phyloP scores from a whole-genome alignment of 139 green algal species.

The Micractinium conductrix region DNA sequence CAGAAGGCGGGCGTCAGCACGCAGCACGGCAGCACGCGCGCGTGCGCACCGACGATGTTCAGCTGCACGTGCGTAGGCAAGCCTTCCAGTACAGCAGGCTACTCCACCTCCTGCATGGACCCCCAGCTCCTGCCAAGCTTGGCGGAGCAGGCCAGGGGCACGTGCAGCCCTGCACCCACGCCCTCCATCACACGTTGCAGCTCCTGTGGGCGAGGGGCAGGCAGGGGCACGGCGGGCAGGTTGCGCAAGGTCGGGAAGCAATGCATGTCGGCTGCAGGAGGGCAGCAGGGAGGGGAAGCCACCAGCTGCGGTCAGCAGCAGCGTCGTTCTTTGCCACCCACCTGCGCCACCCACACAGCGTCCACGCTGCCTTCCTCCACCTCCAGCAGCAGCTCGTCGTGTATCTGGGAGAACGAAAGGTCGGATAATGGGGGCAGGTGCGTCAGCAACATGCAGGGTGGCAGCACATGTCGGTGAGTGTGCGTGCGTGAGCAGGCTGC shows the following conservation, averaged over 20 bases:
- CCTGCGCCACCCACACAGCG: slow-evolving; percentile 16
- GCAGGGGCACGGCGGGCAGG: not conserved
- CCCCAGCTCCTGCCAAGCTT: slow-evolving; percentile 29
- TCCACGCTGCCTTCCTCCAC: not conserved
- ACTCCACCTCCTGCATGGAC: not conserved
- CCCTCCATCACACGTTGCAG: slow-evolving; percentile 22
- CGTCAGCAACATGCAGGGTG: too few species aligned
- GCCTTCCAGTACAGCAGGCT: not conserved
- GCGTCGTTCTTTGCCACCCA: not conserved
- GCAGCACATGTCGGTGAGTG: not conserved
- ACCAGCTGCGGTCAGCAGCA: too few species aligned
- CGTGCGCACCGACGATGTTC: too few species aligned
- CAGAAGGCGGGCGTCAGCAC: too few species aligned
- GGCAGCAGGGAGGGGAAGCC: too few species aligned
- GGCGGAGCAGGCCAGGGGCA: slow-evolving; percentile 33
- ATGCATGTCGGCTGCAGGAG: too few species aligned
- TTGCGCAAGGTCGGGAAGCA: too few species aligned
- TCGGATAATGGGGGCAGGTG: not conserved
- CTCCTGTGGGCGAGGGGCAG: not conserved
- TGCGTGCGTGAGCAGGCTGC: not conserved
- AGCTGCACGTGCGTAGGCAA: too few species aligned
- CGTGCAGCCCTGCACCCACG: slow-evolving; percentile 7
- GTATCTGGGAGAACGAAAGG: slow-evolving; percentile 39
- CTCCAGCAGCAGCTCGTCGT: slow-evolving; percentile 72
- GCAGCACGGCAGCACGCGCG: too few species aligned